Evolutionary conservation across 2,329 filamentous ascomycete species (phyloP), one percentile per base, ranked within the genome.

Genomic region (Mycocentrospora acerina): DNA sequence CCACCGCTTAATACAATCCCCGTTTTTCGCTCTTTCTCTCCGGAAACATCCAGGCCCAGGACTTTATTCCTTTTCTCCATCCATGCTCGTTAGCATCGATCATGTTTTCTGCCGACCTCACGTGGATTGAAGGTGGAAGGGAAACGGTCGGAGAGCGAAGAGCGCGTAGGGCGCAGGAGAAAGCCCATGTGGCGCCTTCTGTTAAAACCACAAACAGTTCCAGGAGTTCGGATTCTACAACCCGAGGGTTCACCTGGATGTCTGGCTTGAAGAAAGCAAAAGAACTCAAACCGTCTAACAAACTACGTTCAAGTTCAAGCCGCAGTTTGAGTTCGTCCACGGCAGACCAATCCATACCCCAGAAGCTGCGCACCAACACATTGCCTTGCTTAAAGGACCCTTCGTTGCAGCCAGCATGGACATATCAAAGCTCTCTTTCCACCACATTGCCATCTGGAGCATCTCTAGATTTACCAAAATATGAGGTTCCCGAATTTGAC

Each of bases 31-130:
- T 46, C 42, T 27, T 46, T 53, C 42, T 49, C 37, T 36, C 44
- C 27, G 37, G 27, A 43, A 39, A 26, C 37, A 37, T 30, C 48
- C 41, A 42, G 38, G 39, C 42, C 38, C 48, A 50, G 45, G 41
- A 46, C 46, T 41, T 46, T 45, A 28, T 30, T 35, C 35, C 44
- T 46, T 34, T 44, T 19, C 35, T 37, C 28, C 33, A 32, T 29
- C 31, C 38, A 16, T 7, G 17, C 22, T 30, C 6, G 17, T 19
- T 13, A 33, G 22, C 29, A 44, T 42, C 38, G 29, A 58, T 18
- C 24, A 70, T 70, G 67, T 70, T 70, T 37, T 43, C 62, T 31
- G 64, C 66, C 33, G 67, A 70, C 47, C 47, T 69, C 15, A 63
- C 64, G 14, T 68, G 67, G 67, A 53, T 44, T 4, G 57, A 62